A percentile compares a stretch with the other conserved stretches of the same genome.
phyloP scores from a whole-genome alignment of 73 alveolate species.

The Paramecium biaurelia region DNA sequence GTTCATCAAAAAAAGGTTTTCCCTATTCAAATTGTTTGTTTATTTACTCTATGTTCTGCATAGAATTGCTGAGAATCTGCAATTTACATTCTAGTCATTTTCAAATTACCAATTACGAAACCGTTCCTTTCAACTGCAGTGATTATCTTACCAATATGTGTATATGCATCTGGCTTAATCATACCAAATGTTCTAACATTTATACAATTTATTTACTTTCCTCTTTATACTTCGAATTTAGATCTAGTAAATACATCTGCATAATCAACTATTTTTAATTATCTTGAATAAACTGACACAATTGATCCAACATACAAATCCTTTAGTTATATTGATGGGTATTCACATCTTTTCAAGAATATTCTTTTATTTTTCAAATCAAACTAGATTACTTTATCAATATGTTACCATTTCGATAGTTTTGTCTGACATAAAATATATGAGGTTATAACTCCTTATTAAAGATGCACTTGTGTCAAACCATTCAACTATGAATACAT shows the following conservation, averaged over 20 bases:
- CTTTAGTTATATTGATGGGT: conserved; percentile 76
- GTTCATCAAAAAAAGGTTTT: conserved; percentile 86
- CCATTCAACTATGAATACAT: conserved; percentile 92
- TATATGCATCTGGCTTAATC: conserved; percentile 97
- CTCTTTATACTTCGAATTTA: conserved; percentile 75
- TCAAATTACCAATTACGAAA: conserved; percentile 87
- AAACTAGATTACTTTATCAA: conserved; percentile 60
- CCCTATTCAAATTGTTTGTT: conserved; percentile 59
- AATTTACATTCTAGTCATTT: conserved; percentile 86
- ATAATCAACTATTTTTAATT: conserved; percentile 89
- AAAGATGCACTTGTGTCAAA: conserved; percentile 90
- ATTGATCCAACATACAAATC: conserved; percentile 92
- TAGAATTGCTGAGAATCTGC: conserved; percentile 83
- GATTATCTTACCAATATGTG: conserved; percentile 90
- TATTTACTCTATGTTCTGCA: conserved; percentile 70
- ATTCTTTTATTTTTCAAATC: conserved; percentile 91
- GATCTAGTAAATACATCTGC: conserved; percentile 93
- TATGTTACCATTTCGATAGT: conserved; percentile 90
- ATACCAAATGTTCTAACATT: conserved; percentile 88
- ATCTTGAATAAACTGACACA: conserved; percentile 89
- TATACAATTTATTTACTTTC: conserved; percentile 57
- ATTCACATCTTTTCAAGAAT: conserved; percentile 88
- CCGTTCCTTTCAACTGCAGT: conserved; percentile 82
- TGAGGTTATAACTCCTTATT: conserved; percentile 82
- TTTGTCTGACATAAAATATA: conserved; percentile 89